Conservation (phyloP, 306 rosid genomes). For the Abrus pulchellus region DNA sequence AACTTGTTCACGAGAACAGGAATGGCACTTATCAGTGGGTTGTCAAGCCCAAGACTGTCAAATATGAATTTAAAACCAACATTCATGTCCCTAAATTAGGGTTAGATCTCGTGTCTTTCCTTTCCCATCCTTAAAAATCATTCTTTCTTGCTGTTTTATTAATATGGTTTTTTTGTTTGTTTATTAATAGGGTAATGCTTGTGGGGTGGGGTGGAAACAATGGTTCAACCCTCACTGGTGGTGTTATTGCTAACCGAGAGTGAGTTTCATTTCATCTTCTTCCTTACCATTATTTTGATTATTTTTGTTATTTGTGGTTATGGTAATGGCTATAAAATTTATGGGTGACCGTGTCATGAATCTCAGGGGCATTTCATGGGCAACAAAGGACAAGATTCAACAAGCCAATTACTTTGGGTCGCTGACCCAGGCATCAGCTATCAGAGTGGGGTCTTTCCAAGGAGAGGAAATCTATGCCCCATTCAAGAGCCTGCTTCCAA, state of each 20-base stretch:
- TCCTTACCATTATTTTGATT: neutral
- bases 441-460: slow-evolving; percentile 91
- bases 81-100: slow-evolving; percentile 85
- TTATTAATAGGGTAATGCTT: slow-evolving; percentile 77
- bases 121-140: neutral
- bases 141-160: neutral
- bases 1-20: slow-evolving; percentile 83
- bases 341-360: neutral
- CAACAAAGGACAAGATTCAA: slow-evolving; percentile 93
- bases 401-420: slow-evolving; percentile 95
- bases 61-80: slow-evolving; percentile 81
- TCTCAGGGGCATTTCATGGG: slow-evolving; percentile 97
- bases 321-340: neutral
- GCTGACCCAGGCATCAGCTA: slow-evolving; percentile 89
- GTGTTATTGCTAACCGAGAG: slow-evolving; percentile 95
- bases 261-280: slow-evolving; percentile 50
- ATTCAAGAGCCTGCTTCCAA: slow-evolving; percentile 91
- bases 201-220: slow-evolving; percentile 99
- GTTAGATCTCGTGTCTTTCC: slow-evolving; percentile 45
- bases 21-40: slow-evolving; percentile 82
- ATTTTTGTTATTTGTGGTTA: slow-evolving; percentile 13
- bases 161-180: neutral
- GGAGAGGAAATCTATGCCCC: slow-evolving; percentile 97
- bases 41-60: slow-evolving; percentile 83
- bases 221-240: slow-evolving; percentile 91